Evolutionary conservation across 176 grass and related monocot genomes (phyloP).

Genomic region (Cenchrus americanus): DNA sequence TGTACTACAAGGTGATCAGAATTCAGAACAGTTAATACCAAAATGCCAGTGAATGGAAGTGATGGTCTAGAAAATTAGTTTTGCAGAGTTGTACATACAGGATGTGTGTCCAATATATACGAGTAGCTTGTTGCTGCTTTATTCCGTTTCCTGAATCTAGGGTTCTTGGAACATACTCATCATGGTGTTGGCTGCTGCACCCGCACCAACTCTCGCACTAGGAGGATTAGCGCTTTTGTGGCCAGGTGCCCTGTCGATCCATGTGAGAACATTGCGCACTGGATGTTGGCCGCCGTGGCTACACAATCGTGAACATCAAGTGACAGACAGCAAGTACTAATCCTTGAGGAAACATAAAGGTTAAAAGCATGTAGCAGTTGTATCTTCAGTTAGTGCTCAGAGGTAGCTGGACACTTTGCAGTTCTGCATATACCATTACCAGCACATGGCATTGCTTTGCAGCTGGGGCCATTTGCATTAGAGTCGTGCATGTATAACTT

Average conservation of each 20-base stretch:
- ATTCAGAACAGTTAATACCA: not conserved
- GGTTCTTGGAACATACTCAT: slow-evolving; percentile 49
- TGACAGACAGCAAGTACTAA: slow-evolving; percentile 4
- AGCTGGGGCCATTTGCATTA: not conserved
- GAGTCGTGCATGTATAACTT: not conserved
- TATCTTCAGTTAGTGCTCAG: slow-evolving; percentile 19
- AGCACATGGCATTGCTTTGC: slow-evolving; percentile 1
- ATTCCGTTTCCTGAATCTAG: not conserved
- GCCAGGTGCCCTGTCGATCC: slow-evolving; percentile 31
- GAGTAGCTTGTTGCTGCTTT: not conserved
- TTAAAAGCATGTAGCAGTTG: not conserved
- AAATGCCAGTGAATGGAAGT: not conserved
- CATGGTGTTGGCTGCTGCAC: slow-evolving; percentile 14
- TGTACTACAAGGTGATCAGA: not conserved
- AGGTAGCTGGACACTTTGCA: slow-evolving; percentile 8
- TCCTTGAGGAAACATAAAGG: not conserved
- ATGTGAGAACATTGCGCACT: slow-evolving; percentile 34
- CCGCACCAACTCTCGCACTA: slow-evolving; percentile 38
- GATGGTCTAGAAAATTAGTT: not conserved
- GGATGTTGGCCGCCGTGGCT: slow-evolving; percentile 22
- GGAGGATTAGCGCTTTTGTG: slow-evolving; percentile 9
- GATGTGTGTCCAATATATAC: not conserved
- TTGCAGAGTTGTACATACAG: not conserved
- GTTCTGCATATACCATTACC: not conserved
- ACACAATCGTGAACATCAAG: slow-evolving; percentile 54